phyloP scores from a whole-genome alignment of 2,329 filamentous ascomycete genomes.

The Hymenoscyphus scutula region DNA sequence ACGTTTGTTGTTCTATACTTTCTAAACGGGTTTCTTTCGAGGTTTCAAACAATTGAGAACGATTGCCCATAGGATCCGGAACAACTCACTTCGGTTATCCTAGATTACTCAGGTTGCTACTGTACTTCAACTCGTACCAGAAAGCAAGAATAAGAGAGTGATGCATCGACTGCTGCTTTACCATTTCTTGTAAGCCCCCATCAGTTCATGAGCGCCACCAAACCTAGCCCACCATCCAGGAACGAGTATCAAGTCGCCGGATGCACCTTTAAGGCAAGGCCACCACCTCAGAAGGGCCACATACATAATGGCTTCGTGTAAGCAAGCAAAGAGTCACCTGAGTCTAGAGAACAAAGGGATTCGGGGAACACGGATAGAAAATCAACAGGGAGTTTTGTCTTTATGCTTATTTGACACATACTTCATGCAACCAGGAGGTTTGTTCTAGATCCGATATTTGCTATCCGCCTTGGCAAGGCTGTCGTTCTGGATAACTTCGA shows the following conservation, averaged over 20 bases:
- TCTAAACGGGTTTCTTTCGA: too few relatives aligned
- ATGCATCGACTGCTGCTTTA: too few relatives aligned
- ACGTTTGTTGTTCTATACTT: too few relatives aligned
- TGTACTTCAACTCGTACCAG: too few relatives aligned
- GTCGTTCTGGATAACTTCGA: slow-evolving; percentile 78
- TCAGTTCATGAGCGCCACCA: slow-evolving; percentile 1
- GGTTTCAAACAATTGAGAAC: too few relatives aligned
- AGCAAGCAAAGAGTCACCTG: slow-evolving; percentile 8
- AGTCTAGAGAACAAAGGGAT: not conserved
- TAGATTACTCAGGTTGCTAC: too few relatives aligned
- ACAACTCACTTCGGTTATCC: too few relatives aligned
- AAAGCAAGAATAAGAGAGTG: too few relatives aligned
- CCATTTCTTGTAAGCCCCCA: not conserved
- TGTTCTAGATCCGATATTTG: slow-evolving; percentile 19
- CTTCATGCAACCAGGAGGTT: not conserved
- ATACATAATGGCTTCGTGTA: slow-evolving; percentile 10
- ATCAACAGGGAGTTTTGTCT: not conserved
- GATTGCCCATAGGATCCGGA: too few relatives aligned
- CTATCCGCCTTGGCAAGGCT: slow-evolving; percentile 45
- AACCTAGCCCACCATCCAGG: slow-evolving; percentile 23
- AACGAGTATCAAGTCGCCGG: slow-evolving; percentile 12
- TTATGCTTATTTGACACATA: slow-evolving; percentile 6
- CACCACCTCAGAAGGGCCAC: too few relatives aligned
- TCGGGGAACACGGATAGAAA: not conserved
- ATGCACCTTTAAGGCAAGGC: slow-evolving; percentile 2